These are phyloP conservation scores for Hibiscus mutabilis DNA, from an alignment of 345 rosid genomes.

Conservation along the genomic window DNA sequence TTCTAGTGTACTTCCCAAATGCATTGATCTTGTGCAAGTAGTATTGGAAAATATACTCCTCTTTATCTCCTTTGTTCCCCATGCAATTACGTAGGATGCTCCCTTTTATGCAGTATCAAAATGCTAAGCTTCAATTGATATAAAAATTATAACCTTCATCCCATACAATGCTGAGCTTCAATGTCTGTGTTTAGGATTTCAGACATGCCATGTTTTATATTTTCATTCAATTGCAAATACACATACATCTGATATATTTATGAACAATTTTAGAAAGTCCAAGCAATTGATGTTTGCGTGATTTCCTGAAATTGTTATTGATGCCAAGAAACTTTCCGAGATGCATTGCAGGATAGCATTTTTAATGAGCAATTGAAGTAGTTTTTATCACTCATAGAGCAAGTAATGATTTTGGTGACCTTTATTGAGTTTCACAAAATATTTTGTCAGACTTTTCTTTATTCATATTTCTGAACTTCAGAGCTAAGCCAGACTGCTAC, in stretches of 20 bases:
- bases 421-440: neutral
- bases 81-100: neutral
- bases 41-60: neutral
- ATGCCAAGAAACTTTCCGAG: neutral
- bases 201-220: neutral
- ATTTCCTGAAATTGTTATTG: neutral
- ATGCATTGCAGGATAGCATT: neutral
- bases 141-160: neutral
- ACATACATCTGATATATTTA: neutral
- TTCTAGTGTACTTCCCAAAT: neutral
- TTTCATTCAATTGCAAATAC: neutral
- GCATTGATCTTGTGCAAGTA: neutral
- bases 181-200: neutral
- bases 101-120: neutral
- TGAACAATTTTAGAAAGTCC: neutral
- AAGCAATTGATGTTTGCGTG: neutral
- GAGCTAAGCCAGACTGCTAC: neutral
- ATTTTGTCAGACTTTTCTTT: neutral
- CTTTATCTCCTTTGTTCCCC: neutral
- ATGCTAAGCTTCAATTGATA: neutral
- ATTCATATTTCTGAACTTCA: neutral
- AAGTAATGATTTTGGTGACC: neutral
- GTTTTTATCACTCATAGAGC: neutral
- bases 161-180: neutral
- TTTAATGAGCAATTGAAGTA: neutral